Conservation (phyloP, 2,329 filamentous ascomycete genomes). For the Phaeoacremonium minimum region DNA sequence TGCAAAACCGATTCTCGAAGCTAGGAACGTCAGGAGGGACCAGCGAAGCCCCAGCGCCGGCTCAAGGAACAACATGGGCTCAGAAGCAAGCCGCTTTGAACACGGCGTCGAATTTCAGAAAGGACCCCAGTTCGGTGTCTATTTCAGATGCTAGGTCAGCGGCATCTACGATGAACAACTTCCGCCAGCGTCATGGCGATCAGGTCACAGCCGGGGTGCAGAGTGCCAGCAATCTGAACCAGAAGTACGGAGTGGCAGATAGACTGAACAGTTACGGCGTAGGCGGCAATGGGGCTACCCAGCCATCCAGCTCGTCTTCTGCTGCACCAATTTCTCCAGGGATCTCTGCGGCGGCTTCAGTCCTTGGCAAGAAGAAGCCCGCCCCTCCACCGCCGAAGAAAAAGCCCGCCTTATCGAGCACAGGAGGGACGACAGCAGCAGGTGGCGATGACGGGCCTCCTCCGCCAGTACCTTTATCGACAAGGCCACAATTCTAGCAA, state of each 20-base stretch:
- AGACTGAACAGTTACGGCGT: constrained; percentile 23
- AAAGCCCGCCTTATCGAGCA: constrained; percentile 33
- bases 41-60: constrained; percentile 15
- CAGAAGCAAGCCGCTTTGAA: constrained; percentile 61
- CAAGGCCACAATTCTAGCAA: constrained; percentile 40
- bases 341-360: constrained; percentile 8
- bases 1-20: constrained; percentile 64
- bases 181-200: constrained; percentile 66
- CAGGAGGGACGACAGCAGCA: constrained; percentile 5
- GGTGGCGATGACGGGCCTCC: constrained; percentile 27
- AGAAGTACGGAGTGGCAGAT: constrained; percentile 54
- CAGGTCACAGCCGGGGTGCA: constrained; percentile 58
- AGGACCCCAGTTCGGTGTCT: constrained; percentile 58
- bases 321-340: background rate
- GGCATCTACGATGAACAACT: constrained; percentile 61
- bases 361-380: constrained; percentile 47
- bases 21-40: constrained; percentile 30
- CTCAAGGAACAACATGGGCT: constrained; percentile 56
- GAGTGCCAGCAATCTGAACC: constrained; percentile 52
- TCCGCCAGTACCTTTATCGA: constrained; percentile 49
- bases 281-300: background rate
- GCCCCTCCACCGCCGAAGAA: constrained; percentile 47
- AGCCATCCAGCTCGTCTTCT: background rate
- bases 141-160: constrained; percentile 53
- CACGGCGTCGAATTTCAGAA: constrained; percentile 55